Conservation (phyloP, 306 rosid genomes). For the Begonia peltatifolia region DNA sequence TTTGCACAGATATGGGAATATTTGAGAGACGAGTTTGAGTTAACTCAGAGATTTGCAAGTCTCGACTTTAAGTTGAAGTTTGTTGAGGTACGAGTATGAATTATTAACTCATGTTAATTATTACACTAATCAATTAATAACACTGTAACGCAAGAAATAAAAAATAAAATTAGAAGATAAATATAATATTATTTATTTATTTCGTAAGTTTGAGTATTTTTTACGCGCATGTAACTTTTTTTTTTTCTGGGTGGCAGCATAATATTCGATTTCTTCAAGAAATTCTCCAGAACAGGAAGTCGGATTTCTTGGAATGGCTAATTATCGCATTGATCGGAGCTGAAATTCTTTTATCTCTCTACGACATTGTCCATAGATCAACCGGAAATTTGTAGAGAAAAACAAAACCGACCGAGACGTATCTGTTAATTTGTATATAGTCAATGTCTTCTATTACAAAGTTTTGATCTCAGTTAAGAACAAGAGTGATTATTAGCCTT, state of each 20-base stretch:
- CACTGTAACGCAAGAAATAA: no score
- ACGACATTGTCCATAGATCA: conserved; percentile 75
- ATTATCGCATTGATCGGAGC: conserved; percentile 90
- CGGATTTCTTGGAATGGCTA: conserved; percentile 95
- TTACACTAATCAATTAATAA: no score
- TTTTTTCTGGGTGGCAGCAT: conserved; percentile 37
- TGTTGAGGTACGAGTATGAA: conserved; percentile 49
- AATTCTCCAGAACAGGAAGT: conserved; percentile 91
- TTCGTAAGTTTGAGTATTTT: no score
- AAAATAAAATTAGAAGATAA: no score
- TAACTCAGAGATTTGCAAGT: conserved; percentile 93
- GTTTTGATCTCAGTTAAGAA: no score
- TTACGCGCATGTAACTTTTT: neutral
- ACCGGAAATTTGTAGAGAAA: conserved; percentile 34
- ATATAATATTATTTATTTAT: no score
- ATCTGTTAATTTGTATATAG: no score
- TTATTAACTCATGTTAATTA: no score
- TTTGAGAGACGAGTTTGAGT: conserved; percentile 87
- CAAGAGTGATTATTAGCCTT: no score
- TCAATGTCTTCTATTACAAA: no score
- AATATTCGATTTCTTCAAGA: conserved; percentile 96
- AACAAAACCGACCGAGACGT: no score
- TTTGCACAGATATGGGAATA: conserved; percentile 99
- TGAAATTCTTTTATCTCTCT: conserved; percentile 75
- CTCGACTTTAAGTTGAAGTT: conserved; percentile 96